Percentiles rank a stretch among this genome's conserved stretches.
Evolutionary conservation across 2,329 filamentous ascomycete genomes (phyloP).

Genomic region (Ilyonectria robusta): DNA sequence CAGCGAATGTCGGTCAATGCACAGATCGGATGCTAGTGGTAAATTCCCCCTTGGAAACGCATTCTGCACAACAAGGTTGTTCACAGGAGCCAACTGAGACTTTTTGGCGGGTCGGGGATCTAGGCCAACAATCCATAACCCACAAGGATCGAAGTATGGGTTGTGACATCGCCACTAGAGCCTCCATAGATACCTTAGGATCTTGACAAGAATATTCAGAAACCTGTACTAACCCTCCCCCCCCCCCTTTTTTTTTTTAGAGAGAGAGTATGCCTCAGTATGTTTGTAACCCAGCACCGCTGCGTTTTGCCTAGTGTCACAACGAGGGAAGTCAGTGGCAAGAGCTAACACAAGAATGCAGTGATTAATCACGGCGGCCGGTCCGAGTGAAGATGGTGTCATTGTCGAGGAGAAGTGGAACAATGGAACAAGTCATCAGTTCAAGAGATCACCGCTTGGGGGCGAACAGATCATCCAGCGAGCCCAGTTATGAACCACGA

Average conservation of each 20-base stretch:
- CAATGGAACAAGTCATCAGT: not conserved
- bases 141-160: too few species aligned
- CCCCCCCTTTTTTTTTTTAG: too few species aligned
- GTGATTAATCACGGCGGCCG: too few species aligned
- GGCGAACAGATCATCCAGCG: not conserved
- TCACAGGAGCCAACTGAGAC: not conserved
- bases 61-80: not conserved
- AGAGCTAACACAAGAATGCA: too few species aligned
- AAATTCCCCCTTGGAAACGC: not conserved
- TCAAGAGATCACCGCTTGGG: not conserved
- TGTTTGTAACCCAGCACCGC: too few species aligned
- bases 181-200: too few species aligned
- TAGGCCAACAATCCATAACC: not conserved
- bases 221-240: too few species aligned
- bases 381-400: not conserved
- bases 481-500: not conserved
- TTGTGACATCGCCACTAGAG: too few species aligned
- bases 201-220: too few species aligned
- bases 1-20: not conserved
- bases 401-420: not conserved
- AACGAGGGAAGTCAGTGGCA: too few species aligned
- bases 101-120: not conserved
- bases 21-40: constrained; percentile 3
- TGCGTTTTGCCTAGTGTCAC: too few species aligned
- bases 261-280: too few species aligned